A percentile compares a stretch with the other conserved stretches of the same genome.
Evolutionary conservation across 2,329 filamentous ascomycete genomes (phyloP).

Genomic region (Fusarium bulbicola): DNA sequence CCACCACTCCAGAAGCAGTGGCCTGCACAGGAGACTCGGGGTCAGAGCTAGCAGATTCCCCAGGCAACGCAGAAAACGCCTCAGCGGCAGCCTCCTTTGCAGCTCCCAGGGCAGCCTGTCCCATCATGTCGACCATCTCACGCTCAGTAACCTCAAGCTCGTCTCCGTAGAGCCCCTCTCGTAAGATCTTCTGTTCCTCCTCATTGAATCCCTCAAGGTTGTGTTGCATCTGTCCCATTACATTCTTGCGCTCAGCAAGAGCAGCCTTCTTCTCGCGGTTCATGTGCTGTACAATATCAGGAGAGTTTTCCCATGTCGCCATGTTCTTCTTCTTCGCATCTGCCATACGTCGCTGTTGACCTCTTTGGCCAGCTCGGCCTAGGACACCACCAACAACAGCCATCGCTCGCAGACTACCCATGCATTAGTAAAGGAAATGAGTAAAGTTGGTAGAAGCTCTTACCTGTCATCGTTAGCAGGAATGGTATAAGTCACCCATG

Average conservation of each 20-base stretch:
- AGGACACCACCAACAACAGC: slow-evolving; percentile 86
- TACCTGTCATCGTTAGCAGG: slow-evolving; percentile 96
- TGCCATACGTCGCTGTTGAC: slow-evolving; percentile 72
- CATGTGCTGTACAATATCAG: slow-evolving; percentile 55
- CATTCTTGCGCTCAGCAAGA: slow-evolving; percentile 46
- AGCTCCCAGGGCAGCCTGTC: slow-evolving; percentile 35
- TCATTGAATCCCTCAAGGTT: slow-evolving; percentile 50
- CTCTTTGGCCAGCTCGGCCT: slow-evolving; percentile 82
- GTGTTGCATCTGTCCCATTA: slow-evolving; percentile 49
- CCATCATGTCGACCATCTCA: slow-evolving; percentile 49
- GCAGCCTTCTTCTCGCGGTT: slow-evolving; percentile 44
- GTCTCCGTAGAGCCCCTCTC: slow-evolving; percentile 38
- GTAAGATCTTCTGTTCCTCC: slow-evolving; percentile 50
- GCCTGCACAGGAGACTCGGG: background rate
- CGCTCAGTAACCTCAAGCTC: slow-evolving; percentile 48
- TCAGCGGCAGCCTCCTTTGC: slow-evolving; percentile 17
- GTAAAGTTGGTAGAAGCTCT: slow-evolving; percentile 36
- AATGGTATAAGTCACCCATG: slow-evolving; percentile 95
- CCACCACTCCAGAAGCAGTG: background rate
- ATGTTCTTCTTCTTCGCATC: slow-evolving; percentile 66
- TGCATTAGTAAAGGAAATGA: slow-evolving; percentile 35
- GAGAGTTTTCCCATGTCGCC: slow-evolving; percentile 68
- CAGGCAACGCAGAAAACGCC: background rate
- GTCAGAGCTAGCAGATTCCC: background rate
- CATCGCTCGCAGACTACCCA: slow-evolving; percentile 76